Base-by-base conservation (phyloP, 495 filamentous ascomycete genomes). In the Pseudotulostoma volvatum region DNA sequence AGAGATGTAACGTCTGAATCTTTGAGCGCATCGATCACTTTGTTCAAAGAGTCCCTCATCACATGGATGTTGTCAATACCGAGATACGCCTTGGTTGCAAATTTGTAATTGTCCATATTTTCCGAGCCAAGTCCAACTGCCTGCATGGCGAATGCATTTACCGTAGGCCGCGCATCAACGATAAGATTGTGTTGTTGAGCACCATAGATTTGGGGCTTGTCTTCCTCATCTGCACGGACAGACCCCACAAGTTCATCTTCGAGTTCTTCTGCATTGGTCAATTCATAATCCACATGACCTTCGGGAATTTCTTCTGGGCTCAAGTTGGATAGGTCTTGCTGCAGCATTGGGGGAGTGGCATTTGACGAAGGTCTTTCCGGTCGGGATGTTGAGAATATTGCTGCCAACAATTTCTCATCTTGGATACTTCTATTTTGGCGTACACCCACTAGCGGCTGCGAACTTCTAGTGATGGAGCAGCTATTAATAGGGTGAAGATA, bases 41-140 rank as follows among this genome's bases (percentile, higher is more conserved):
- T 92, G 33, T 80, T 76, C 38, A 97, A 59, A 2, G 88, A 95
- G 36, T 85, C 80, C 41, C 90, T 70, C 90, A 99, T 99, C 39
- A 95, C 88, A 53, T 99, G 90, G 42, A 99, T 96, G 46, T 99
- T 99, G 53, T 93, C 90, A 50, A 99, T 99, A 33, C 87, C 87
- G n/a, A 99, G 68, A 48, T 90, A 95, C 0, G 79, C 82, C 52
- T 93, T 94, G 31, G 82, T 84, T 19, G 84, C 84, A 49, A 84
- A 86, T 36, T 76, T 80, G 56, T 99, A 99, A 54, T 95, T 82
- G 37, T 94, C 86, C 84, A 96, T 94, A 46, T 95, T 95, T 53
- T 99, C 90, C 0, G 85, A 93, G 3, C 90, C 90, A 47, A 85
- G 74, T 1, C 90, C 90, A 45, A 90, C 78, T 7, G 84, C 83